Evolutionary conservation across 2,329 filamentous ascomycete genomes (phyloP).

Genomic region (Acephala macrosclerotiorum): DNA sequence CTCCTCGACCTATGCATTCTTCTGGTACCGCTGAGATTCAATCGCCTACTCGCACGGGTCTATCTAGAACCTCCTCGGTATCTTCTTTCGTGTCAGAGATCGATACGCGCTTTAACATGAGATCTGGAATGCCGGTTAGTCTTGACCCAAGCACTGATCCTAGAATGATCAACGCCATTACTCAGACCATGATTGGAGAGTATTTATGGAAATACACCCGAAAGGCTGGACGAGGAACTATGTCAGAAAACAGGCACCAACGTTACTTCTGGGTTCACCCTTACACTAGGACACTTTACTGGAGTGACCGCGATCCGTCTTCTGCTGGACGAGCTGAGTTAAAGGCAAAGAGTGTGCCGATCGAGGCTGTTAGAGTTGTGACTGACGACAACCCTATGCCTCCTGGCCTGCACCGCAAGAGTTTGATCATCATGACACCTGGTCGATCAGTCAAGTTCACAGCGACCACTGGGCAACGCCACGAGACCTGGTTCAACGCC

Average conservation of each 20-base stretch:
- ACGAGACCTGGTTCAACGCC: slow-evolving; percentile 99
- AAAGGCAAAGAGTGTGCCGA: slow-evolving; percentile 86
- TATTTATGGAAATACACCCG: slow-evolving; percentile 99
- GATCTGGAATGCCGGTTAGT: slow-evolving; percentile 63
- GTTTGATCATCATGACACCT: slow-evolving; percentile 87
- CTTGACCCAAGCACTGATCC: slow-evolving; percentile 83
- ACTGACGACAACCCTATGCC: slow-evolving; percentile 95
- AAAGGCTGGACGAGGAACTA: slow-evolving; percentile 85
- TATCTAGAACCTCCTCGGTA: slow-evolving; percentile 80
- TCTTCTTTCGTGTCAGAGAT: slow-evolving; percentile 96
- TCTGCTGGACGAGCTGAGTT: slow-evolving; percentile 79
- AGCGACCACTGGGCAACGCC: slow-evolving; percentile 88
- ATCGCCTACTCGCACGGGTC: slow-evolving; percentile 53
- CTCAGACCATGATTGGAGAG: slow-evolving; percentile 99
- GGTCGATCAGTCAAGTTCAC: slow-evolving; percentile 93
- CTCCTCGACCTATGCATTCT: slow-evolving; percentile 56
- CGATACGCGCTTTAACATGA: slow-evolving; percentile 87
- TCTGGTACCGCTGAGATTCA: slow-evolving; percentile 59
- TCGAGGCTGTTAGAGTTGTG: slow-evolving; percentile 88
- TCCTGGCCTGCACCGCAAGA: slow-evolving; percentile 93
- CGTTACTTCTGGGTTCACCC: slow-evolving; percentile 99
- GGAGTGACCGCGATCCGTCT: slow-evolving; percentile 90
- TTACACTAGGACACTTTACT: slow-evolving; percentile 95
- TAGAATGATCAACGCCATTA: slow-evolving; percentile 98
- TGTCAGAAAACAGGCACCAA: slow-evolving; percentile 89